Evolutionary conservation across 345 rosid species (phyloP), one percentile per base, ranked within the genome.

Genomic region (Salix arbutifolia): DNA sequence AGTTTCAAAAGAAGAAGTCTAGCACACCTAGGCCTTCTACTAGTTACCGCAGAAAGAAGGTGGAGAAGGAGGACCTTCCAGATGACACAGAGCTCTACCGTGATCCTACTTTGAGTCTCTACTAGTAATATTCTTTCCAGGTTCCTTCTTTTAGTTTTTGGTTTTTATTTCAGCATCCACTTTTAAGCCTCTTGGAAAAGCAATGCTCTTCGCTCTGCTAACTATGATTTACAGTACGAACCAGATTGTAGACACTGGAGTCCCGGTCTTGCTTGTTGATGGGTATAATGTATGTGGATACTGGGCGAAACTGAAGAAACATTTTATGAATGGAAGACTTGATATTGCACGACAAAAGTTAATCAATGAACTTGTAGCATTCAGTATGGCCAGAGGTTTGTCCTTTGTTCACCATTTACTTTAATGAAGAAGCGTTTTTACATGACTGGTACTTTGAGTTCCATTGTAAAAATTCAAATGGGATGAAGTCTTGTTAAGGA

Each of bases 241-340:
- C 79, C 97, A 87, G 84, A 89, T 87, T 44, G 14, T 91, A 31
- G 90, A 83, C 9, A 84, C 82, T 81, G 92, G 89, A n/a, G 86
- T 88, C 70, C 98, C 98, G 4, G 97, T 94, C 66, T 83, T 94
- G 89, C 98, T 94, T 16, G 97, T 94, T 83, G 98, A 94, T 73
- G 98, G 98, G 73, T 95, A 95, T 82, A 95, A 95, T 81, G 94
- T 95, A 33, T 95, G 99, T 84, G 97, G 99, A 66, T 91, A 88
- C 77, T 95, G 99, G 99, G 50, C 81, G 52, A 95, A 95, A 83
- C 83, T 95, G 78, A 95, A 91, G 91, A 93, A 93, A 76, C 94
- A 93, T 88, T 95, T 95, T 79, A 65, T 88, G 84, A 84, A 81
- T 37, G 99, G 96, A 66, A 91, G 96, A 78, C 90, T 95, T 78